Conservation (phyloP, 495 filamentous ascomycete species). For the Aspergillus hancockii region DNA sequence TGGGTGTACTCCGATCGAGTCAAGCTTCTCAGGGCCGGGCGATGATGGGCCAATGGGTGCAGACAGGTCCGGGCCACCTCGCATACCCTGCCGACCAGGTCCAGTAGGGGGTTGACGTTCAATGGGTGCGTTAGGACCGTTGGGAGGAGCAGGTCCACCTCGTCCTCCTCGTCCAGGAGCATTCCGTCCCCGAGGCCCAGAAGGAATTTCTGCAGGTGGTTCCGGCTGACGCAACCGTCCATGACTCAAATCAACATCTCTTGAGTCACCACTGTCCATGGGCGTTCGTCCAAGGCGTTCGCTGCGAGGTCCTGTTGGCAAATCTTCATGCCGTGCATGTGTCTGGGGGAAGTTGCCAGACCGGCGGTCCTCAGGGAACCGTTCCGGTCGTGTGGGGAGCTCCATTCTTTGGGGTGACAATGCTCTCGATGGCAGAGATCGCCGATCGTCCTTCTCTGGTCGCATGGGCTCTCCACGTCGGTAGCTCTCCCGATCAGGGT, state of each 20-base stretch:
- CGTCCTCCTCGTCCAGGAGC: conserved; percentile 34
- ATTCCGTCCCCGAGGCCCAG: conserved; percentile 64
- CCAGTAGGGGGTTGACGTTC: conserved; percentile 43
- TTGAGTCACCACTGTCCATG: conserved; percentile 28
- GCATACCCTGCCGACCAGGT: conserved; percentile 36
- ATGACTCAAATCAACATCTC: conserved; percentile 46
- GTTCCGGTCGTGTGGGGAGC: conserved; percentile 39
- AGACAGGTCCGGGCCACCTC: conserved; percentile 29
- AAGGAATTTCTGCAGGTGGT: conserved; percentile 60
- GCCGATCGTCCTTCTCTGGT: conserved; percentile 40
- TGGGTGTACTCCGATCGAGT: conserved; percentile 48
- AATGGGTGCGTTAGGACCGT: conserved; percentile 23
- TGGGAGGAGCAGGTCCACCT: conserved; percentile 26
- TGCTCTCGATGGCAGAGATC: conserved; percentile 26
- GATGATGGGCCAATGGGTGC: conserved; percentile 24
- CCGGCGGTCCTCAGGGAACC: conserved; percentile 38
- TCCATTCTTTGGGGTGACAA: conserved; percentile 36
- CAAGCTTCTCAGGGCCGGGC: conserved; percentile 27
- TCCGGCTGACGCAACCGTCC: conserved; percentile 58
- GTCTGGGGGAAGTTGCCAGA: conserved; percentile 24
- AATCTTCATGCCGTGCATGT: conserved; percentile 34
- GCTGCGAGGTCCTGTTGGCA: conserved; percentile 43
- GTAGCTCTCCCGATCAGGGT: conserved; percentile 36
- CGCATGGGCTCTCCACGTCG: conserved; percentile 37
- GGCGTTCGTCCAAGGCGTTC: conserved; percentile 29